Base-by-base conservation (phyloP, 2,329 filamentous ascomycete species). In the Aspergillus japonicus region DNA sequence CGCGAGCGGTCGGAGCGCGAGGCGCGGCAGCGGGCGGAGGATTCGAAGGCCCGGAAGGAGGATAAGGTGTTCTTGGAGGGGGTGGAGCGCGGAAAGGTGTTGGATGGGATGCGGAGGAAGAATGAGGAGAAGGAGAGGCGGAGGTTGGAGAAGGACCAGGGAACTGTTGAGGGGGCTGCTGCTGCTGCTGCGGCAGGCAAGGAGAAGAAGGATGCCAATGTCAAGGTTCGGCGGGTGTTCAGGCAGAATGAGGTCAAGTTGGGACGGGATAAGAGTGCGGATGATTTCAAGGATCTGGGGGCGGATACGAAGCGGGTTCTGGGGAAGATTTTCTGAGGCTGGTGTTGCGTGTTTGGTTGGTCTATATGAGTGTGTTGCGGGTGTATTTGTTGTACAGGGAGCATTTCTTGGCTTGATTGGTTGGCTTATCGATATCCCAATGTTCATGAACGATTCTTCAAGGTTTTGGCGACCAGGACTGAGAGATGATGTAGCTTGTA, bases 101-200 rank as follows among this genome's bases (percentile, higher is more conserved):
- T 75, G 23, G 74, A 79, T 64, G 78, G 78, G 4, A 80, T 81
- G 52, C 72, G 70, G 64, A 78, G 69, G 68, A 80, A 80, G 70
- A 77, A 73, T 55, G 75, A 75, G 59, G 73, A 75, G 63, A 75
- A 73, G 66, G 68, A 64, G 61, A 73, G 70, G 64, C 66, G 63
- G 57, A 70, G 70, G 50, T 62, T 64, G 29, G 65, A 58, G 53
- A 35, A 16, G 14, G 35, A 16, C 2, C 5, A 16, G 14, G 35
- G 35, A 23, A 3, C 23, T 16, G 35, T 21, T 21, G 39, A 42
- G 39, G 16, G 39, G 39, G 3, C 39, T n/a, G 16, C 6, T 42
- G 39, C 14, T n/a, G 39, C 11, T 35, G 33, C 33, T 16, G 33
- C 33, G 35, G 66, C 53, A 59, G 23, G 66, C 54, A 56, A 59